Base-by-base conservation (phyloP, 306 rosid species). In the Prunus kanzakura region DNA sequence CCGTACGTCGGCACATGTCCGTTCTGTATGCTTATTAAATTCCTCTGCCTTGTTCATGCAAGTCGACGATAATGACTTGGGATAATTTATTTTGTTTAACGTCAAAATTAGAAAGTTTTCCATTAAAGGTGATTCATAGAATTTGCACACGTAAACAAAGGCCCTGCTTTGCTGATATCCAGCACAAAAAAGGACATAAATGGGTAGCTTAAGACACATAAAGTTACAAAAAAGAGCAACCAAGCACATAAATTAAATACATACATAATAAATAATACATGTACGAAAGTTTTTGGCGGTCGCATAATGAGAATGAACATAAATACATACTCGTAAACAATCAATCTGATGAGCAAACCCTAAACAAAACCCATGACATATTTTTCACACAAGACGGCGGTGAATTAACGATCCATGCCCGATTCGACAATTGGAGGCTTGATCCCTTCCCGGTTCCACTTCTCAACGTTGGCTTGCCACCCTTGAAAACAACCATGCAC, bases 1-100 rank as follows among this genome's bases (percentile, higher is more conserved):
- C 77, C 84, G 78, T 80, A 82, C 73, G 79, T 79, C 77, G 69
- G 84, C 79, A 47, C 81, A 52, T 79, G 81, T 75, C 73, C 23
- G 66, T 38, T 76, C 38, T 20, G 71, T 25, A 20, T 11, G 67
- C 30, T 32, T 61, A 23, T 64, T 55, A 15, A 76, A 76, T 54
- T 52, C 73, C 14, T 23, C 0, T 10, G 16, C 30, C 27, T 27
- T 54, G 12, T 75, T 35, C 64, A 49, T 78, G 78, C 49, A 81
- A 83, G 32, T 71, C 80, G 83, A 71, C 81, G 66, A 69, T 61
- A 81, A 76, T 52, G 56, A 47, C 49, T 73, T 16, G 22, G 35
- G 27, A 15, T 14, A 18, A 58, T 58, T 58, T 2, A 75, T 19
- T 65, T 35, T 16, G 19, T 8, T 51, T 50, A 45, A 12, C 16